These are phyloP conservation scores for Hippophae gyantsensis DNA, from an alignment of 306 rosid genomes.

Conservation along the genomic window DNA sequence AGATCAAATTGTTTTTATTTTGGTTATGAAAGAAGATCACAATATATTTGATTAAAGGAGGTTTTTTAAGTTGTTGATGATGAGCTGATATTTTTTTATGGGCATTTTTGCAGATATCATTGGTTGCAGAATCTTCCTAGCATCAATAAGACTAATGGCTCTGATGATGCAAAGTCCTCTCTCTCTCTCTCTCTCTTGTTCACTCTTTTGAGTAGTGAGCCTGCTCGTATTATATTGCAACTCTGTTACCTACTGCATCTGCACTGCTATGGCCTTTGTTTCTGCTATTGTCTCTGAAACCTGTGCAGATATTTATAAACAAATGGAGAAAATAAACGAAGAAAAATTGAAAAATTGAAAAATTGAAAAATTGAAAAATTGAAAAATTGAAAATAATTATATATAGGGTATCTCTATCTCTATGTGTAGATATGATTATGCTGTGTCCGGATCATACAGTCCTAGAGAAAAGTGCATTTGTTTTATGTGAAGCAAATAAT, in stretches of 20 bases:
- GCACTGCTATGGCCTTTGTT: slow-evolving; percentile 48
- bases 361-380: slow-evolving; percentile 16
- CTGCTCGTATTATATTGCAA: slow-evolving; percentile 77
- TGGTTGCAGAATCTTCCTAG: slow-evolving; percentile 35
- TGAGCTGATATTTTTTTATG: slow-evolving; percentile 20
- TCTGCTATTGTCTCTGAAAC: slow-evolving; percentile 60
- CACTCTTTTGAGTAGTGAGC: slow-evolving; percentile 15
- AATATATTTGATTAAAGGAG: slow-evolving; percentile 1
- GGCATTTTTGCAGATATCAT: slow-evolving; percentile 5
- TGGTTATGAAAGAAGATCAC: neutral
- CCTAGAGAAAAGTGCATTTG: too few species aligned
- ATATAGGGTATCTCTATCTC: too few species aligned
- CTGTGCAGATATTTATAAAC: slow-evolving; percentile 43
- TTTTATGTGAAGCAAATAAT: too few species aligned
- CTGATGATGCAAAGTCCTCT: slow-evolving; percentile 35
- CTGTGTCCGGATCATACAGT: too few species aligned
- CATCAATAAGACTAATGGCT: slow-evolving; percentile 43
- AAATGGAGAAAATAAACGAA: slow-evolving; percentile 13
- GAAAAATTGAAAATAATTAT: too few species aligned
- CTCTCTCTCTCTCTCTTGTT: slow-evolving; percentile 18
- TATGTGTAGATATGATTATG: too few species aligned
- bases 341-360: neutral
- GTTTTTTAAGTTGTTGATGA: slow-evolving; percentile 19
- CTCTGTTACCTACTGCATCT: slow-evolving; percentile 55
- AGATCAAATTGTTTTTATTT: neutral